Evolutionary conservation across 2,329 filamentous ascomycete genomes (phyloP).

Genomic region (Penicillium psychrosexuale): DNA sequence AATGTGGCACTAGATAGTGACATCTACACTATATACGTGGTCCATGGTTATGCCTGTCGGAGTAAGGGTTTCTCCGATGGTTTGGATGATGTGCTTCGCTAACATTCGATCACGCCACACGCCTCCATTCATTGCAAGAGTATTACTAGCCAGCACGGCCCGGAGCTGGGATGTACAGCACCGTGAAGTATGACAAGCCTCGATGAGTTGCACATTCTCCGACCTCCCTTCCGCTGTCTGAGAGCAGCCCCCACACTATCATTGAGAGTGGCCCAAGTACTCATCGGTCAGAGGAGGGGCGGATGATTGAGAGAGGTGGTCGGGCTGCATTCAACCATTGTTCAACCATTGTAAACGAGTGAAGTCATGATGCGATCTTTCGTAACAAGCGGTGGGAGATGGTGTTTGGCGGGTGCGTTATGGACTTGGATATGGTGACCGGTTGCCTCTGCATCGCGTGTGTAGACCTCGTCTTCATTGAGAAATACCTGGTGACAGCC

Average conservation of each 20-base stretch:
- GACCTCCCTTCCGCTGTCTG: no score
- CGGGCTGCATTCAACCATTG: neutral
- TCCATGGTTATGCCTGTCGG: neutral
- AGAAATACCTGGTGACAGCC: neutral
- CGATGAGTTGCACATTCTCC: neutral
- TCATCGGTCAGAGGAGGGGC: neutral
- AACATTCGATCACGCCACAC: constrained; percentile 22
- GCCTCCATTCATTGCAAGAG: neutral
- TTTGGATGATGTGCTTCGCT: constrained; percentile 20
- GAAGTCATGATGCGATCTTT: neutral
- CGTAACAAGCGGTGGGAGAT: neutral
- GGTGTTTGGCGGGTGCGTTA: neutral
- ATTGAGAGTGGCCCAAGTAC: neutral
- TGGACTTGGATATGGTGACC: neutral
- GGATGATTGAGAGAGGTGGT: neutral
- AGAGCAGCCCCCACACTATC: neutral
- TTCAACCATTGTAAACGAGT: neutral
- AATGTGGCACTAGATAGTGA: neutral
- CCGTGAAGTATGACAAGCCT: neutral
- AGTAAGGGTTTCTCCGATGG: constrained; percentile 16
- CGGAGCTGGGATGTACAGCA: neutral
- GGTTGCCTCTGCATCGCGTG: neutral
- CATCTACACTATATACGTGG: neutral
- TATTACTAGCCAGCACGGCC: neutral
- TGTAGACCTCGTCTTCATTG: neutral